phyloP scores from a whole-genome alignment of 2,329 filamentous ascomycete species.

The Fusarium phyllophilum region DNA sequence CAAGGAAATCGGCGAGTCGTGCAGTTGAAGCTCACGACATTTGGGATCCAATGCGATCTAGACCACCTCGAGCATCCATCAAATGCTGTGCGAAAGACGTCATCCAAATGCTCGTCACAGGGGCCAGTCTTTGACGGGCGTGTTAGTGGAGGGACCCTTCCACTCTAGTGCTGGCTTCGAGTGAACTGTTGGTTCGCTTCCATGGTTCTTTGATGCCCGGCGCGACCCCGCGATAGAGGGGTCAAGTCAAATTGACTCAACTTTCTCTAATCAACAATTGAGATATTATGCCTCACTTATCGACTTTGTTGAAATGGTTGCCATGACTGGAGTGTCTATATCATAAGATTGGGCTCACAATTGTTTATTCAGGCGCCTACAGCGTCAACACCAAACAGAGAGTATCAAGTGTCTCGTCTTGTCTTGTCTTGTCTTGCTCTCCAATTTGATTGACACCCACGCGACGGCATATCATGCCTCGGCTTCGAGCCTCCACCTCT shows the following conservation, averaged over 20 bases:
- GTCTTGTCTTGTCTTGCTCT: constrained; percentile 26
- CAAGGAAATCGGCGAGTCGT: constrained; percentile 24
- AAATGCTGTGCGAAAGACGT: constrained; percentile 21
- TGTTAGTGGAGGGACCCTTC: constrained; percentile 21
- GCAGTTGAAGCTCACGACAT: constrained; percentile 1
- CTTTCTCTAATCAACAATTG: constrained; percentile 11
- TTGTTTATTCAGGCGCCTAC: constrained; percentile 1
- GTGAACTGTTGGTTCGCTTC: constrained; percentile 20
- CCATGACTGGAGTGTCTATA: constrained; percentile 15
- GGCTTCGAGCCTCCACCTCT: constrained; percentile 9
- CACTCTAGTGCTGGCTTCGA: constrained; percentile 2
- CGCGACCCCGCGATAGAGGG: constrained; percentile 33
- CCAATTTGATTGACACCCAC: constrained; percentile 1
- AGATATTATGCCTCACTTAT: constrained; percentile 25
- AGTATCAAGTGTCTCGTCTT: constrained; percentile 7
- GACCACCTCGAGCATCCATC: constrained; percentile 14
- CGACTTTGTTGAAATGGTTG: neutral
- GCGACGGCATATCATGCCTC: constrained; percentile 4
- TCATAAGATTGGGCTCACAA: neutral
- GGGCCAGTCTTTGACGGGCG: constrained; percentile 2
- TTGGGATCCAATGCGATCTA: constrained; percentile 25
- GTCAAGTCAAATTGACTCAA: constrained; percentile 28
- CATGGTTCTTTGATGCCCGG: neutral
- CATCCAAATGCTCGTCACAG: constrained; percentile 26
- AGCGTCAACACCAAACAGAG: constrained; percentile 3